Conservation (phyloP, 495 filamentous ascomycete species). For the Cercophora newfieldiana region DNA sequence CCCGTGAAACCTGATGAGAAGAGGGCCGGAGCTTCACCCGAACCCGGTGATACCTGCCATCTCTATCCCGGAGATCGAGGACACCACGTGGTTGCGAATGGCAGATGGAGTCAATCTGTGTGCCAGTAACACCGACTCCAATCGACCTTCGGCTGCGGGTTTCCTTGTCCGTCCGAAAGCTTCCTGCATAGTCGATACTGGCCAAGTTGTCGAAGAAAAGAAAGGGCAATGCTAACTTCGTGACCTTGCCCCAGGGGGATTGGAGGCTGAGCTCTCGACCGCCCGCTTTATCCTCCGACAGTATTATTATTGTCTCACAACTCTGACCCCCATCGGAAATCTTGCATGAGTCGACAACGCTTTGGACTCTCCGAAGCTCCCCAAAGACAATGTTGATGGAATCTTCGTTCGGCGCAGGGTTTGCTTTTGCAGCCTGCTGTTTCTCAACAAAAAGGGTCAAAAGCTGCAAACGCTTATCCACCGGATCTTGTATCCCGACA, state of each 20-base stretch:
- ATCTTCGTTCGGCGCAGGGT: not conserved
- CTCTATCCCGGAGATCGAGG: constrained; percentile 63
- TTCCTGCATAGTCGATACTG: constrained; percentile 42
- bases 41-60: constrained; percentile 62
- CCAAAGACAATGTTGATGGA: constrained; percentile 38
- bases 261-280: constrained; percentile 67
- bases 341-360: constrained; percentile 73
- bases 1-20: constrained; percentile 57
- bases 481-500: constrained; percentile 66
- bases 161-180: constrained; percentile 22
- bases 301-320: constrained; percentile 63
- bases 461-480: constrained; percentile 66
- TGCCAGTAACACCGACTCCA: constrained; percentile 27
- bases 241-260: constrained; percentile 69
- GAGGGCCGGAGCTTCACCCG: constrained; percentile 66
- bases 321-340: constrained; percentile 67
- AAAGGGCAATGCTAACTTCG: constrained; percentile 54
- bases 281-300: constrained; percentile 64
- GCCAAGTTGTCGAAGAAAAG: constrained; percentile 39
- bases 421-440: constrained; percentile 27
- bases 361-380: constrained; percentile 51
- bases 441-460: constrained; percentile 58
- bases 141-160: constrained; percentile 9
- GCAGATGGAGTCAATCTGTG: constrained; percentile 43
- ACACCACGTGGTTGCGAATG: constrained; percentile 54